Evolutionary conservation across 805 yeast species (phyloP).

Genomic region (Phaffomyces opuntiae): DNA sequence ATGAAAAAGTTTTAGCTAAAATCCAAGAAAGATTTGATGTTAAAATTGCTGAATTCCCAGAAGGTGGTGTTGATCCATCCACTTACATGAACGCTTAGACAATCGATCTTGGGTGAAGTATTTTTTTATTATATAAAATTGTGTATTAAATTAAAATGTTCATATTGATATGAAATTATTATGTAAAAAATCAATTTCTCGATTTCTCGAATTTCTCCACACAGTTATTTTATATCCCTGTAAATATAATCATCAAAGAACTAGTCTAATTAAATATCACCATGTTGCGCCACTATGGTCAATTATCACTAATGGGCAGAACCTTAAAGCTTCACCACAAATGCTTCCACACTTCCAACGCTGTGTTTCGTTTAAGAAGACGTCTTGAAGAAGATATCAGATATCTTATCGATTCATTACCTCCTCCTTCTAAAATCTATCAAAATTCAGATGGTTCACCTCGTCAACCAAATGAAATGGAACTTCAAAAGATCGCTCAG

Average conservation of each 20-base stretch:
- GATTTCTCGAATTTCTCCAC: no score
- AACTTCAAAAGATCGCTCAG: constrained; percentile 66
- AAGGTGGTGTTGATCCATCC: constrained; percentile 95
- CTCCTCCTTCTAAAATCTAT: constrained; percentile 59
- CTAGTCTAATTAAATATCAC: no score
- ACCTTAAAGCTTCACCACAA: background rate
- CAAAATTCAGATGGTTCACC: constrained; percentile 72
- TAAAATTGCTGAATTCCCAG: constrained; percentile 91
- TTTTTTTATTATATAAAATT: no score
- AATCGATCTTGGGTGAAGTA: no score
- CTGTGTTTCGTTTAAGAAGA: constrained; percentile 27
- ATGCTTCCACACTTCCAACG: constrained; percentile 6
- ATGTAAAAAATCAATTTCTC: no score
- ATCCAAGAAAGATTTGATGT: constrained; percentile 98
- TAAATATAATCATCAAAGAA: no score
- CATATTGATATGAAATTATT: no score
- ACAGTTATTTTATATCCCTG: no score
- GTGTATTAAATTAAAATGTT: no score
- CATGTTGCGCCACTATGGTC: background rate
- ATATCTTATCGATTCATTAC: constrained; percentile 50
- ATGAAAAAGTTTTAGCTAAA: constrained; percentile 81
- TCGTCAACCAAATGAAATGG: constrained; percentile 61
- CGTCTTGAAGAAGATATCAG: constrained; percentile 58
- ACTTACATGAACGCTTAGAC: constrained; percentile 90
- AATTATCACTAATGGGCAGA: background rate